Base-by-base conservation (phyloP, 352 stramenopile genomes). In the Thraustochytrium sp. region DNA sequence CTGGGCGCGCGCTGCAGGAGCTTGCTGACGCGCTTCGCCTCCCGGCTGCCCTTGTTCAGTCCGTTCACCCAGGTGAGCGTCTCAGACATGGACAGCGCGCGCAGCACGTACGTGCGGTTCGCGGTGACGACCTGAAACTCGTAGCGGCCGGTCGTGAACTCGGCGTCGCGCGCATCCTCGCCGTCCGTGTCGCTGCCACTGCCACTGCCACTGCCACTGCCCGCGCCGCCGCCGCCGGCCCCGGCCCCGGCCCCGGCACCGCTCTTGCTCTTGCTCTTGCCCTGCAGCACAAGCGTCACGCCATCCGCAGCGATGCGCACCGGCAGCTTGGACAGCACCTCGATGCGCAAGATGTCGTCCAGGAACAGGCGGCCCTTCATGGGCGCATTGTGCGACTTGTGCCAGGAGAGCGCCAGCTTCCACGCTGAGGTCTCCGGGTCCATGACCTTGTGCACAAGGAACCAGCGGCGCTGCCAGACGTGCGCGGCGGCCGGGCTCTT, bases 51-150 rank as follows among this genome's bases (percentile, higher is more conserved):
- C 74, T 82, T 82, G 34, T 82, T 82, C n/a, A 82, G 74, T 9
- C 74, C 74, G 42, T 82, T 82, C 18, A 82, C 74, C 74, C 74
- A 82, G 29, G 74, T 82, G 23, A 82, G 11, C 29, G 74, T 82
- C 38, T 82, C 74, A 11, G 37, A 68, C 74, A 82, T 82, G 40
- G 74, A 82, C 18, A 54, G 18, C 21, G 74, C 53, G n/a, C 74
- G 74, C n/a, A 82, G 55, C 23, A 37, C n/a, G 3, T 36, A 82
- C 26, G 53, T 51, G 51, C 38, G 56, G 5, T 29, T 23, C 40
- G 11, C 4, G 16, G 74, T 82, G 0, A 82, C 51, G 0, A 82
- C 2, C 55, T 82, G 49, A 29, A 82, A 82, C 56, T 76, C 53
- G 49, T 78, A 78, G 1, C 44, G 31, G 34, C 53, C 31, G 21